phyloP scores from a whole-genome alignment of 2,329 filamentous ascomycete species.

The Colletotrichum horii region DNA sequence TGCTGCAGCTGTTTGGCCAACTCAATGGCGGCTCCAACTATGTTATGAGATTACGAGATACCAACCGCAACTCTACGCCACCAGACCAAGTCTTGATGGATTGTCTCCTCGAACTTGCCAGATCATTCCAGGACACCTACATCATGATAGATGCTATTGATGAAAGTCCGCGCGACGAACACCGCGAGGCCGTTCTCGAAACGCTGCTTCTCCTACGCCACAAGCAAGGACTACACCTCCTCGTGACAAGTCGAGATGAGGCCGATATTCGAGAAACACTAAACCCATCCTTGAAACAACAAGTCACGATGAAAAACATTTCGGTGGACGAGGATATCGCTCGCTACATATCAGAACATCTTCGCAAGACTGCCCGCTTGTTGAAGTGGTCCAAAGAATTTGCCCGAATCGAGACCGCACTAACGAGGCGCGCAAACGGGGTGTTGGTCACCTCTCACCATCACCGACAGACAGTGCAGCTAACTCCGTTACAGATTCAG shows the following conservation, averaged over 20 bases:
- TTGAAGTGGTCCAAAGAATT: not conserved
- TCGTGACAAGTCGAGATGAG: conserved; percentile 39
- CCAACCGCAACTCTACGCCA: not conserved
- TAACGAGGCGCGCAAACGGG: not conserved
- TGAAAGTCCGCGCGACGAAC: conserved; percentile 32
- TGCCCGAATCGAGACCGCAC: not conserved
- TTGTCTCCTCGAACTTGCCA: conserved; percentile 27
- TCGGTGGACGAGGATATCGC: not conserved
- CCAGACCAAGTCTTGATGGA: not conserved
- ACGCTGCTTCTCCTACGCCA: conserved; percentile 22
- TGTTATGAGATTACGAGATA: not conserved
- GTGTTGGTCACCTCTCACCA: not conserved
- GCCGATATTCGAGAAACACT: conserved; percentile 32
- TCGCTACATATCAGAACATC: not conserved
- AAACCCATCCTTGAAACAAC: conserved; percentile 14
- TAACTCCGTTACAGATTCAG: conserved; percentile 26
- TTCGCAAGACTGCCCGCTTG: not conserved
- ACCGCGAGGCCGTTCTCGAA: conserved; percentile 19
- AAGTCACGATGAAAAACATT: not conserved
- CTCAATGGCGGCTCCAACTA: not conserved
- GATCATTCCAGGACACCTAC: conserved; percentile 34
- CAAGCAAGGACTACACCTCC: conserved; percentile 29
- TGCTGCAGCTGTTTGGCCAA: conserved; percentile 36
- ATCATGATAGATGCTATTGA: conserved; percentile 42
- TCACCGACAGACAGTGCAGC: not conserved